phyloP scores from a whole-genome alignment of 192 early-diverging fungal genomes.

The Gigaspora rosea region DNA sequence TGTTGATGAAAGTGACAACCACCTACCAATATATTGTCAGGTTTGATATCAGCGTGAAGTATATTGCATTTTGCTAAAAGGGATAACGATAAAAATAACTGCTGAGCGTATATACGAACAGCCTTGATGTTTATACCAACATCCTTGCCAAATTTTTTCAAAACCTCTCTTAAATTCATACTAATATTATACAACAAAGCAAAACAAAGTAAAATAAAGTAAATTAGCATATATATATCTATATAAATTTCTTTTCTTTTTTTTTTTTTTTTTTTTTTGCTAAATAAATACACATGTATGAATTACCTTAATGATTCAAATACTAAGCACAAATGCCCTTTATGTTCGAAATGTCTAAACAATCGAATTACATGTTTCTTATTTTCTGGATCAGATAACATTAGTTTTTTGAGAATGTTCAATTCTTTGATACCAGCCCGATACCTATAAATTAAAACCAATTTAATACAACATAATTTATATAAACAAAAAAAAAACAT shows the following conservation, averaged over 20 bases:
- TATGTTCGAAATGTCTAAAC: conserved; percentile 85
- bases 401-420: conserved; percentile 84
- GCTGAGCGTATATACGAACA: conserved; percentile 87
- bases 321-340: conserved; percentile 88
- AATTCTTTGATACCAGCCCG: conserved; percentile 88
- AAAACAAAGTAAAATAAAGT: conserved; percentile 81
- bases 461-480: not conserved
- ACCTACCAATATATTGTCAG: conserved; percentile 91
- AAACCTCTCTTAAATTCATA: conserved; percentile 89
- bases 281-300: not conserved
- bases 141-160: conserved; percentile 95
- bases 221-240: conserved; percentile 76
- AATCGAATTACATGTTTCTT: conserved; percentile 89
- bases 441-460: conserved; percentile 52
- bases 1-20: not conserved
- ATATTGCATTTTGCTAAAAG: conserved; percentile 80
- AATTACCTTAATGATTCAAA: conserved; percentile 86
- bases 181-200: conserved; percentile 85
- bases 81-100: conserved; percentile 84
- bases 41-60: conserved; percentile 97
- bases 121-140: conserved; percentile 92
- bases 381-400: conserved; percentile 81
- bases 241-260: too few species aligned
- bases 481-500: not conserved
- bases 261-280: not conserved